Base-by-base conservation (phyloP, 192 early-diverging fungal species). In the Geranomyces variabilis region DNA sequence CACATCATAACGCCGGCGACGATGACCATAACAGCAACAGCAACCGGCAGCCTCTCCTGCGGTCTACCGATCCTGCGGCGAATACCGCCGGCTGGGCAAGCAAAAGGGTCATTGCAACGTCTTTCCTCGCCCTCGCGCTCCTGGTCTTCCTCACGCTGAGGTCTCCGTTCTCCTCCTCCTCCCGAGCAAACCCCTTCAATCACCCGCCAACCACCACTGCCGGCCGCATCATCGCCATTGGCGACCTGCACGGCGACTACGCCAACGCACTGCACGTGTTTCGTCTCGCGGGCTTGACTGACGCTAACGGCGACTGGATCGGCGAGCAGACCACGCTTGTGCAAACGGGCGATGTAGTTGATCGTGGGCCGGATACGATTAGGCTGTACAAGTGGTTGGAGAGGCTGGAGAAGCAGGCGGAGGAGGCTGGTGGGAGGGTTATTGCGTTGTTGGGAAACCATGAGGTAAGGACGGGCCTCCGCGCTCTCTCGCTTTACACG, bases 331-430 rank as follows among this genome's bases (percentile, higher is more conserved):
- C 87, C 7, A 76, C 79, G 8, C 84, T 91, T 66, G 87, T 92
- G 8, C 89, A 90, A 66, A 91, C 89, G 10, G 63, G 47, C 3
- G 91, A 93, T 74, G 83, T 93, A 2, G 87, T 93, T 7, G 91
- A 93, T 69, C 66, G 91, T 34, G 90, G 91, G 19, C 76, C 84
- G 0, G 90, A 93, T 70, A 92, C 90, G 1, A 90, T 93, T 47
- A 66, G 63, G 9, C 58, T 93, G 8, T 93, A 91, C 74, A 73
- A 83, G 12, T 71, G 91, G 44, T 75, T 92, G 41, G 73, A 81
- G 44, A 77, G 81, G 26, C 74, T 93, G 15, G 68, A 79, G 61
- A 73, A 79, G 14, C 88, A 92, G 44, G 90, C 90, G 13, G 43
- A 67, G 3, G 69, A 74, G 28, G 74, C 71, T 0, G 86, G 86